Base-by-base conservation (phyloP, 1,284 basidiomycete genomes). In the Ceratobasidium sp. region DNA sequence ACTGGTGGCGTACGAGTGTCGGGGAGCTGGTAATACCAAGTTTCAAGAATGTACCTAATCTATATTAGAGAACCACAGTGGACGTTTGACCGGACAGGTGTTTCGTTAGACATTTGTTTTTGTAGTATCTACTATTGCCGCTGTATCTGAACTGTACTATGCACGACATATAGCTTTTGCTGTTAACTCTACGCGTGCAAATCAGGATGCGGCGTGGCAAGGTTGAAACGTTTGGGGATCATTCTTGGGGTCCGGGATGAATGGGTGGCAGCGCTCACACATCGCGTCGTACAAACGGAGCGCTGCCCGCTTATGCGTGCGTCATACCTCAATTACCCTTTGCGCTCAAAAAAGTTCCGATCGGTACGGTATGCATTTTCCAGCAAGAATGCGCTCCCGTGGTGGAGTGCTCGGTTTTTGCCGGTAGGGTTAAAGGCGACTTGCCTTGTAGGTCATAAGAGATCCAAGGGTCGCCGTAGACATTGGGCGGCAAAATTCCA, bases 21-120 rank as follows among this genome's bases (percentile, higher is more conserved):
- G 40, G 73, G 73, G 28, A 65, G 70, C 38, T 73, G 74, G 74
- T 67, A 33, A n/a, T 23, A 7, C 59, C 28, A 17, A 61, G 38
- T 7, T 54, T 54, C 5, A n/a, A 54, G 20, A 54, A 23, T 3
- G 9, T 23, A 23, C 52, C 52, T 54, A 54, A 54, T 54, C 20
- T 54, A 23, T 54, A 23, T n/a, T 23, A 54, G 52, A 54, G 20
- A 23, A n/a, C 52, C 23, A 23, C n/a, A 54, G 52, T 54, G 52
- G 52, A 54, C 52, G 17, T 54, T 54, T 17, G 20, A n/a, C 52
- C 10, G 52, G 52, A 54, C 52, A 12, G n/a, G n/a, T 7, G 52
- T n/a, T 23, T 23, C n/a, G 52, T 54, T 54, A n/a, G n/a, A 23
- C 5, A 9, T n/a, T 54, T 54, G 52, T 54, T 54, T 54, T 54